Evolutionary conservation across 2,329 filamentous ascomycete genomes (phyloP), one percentile per base, ranked within the genome.

Genomic region (Alternaria triticimaculans): DNA sequence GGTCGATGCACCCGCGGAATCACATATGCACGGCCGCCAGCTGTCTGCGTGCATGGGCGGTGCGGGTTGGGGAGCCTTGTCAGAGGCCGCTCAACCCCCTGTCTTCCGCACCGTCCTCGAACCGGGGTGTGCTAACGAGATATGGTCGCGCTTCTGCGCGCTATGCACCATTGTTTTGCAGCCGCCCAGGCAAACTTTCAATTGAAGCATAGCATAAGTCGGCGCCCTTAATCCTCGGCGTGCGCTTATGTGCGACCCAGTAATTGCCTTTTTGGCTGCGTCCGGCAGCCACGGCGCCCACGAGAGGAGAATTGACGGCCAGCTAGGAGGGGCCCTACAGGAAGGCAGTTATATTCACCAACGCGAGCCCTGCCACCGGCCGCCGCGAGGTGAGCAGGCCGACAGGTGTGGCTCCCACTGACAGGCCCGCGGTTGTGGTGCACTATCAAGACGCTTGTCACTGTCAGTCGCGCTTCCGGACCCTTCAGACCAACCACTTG

Each of bases 1-100:
- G 69, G 71, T 74, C 73, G 69, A 72, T 71, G 75, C 74, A 75
- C 72, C 76, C 73, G 76, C 76, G 72, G 75, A 70, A 71, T 71
- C 55, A 62, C 54, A 48, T 70, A 76, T 76, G 76, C 75, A 76
- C 73, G 69, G 67, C 72, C 68, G 62, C 62, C 62, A 65, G 64
- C 63, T 72, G 69, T 71, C 67, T 54, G 68, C 59, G 64, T 69
- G 73, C 68, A 75, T 74, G 70, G 71, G 64, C 66, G 68, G 56
- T 48, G 65, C 64, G 69, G 68, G 60, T 65, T 72, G 71, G 71
- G 64, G 67, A 65, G 72, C 73, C 68, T 72, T 71, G 72, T 68
- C 70, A 72, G 60, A 63, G 58, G 65, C 67, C 60, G 61, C 64
- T 67, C 63, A 58, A 55, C 59, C 69, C 71, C 73, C 67, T 76